phyloP scores from a whole-genome alignment of 2,329 filamentous ascomycete species.

The Cercospora berteroae region DNA sequence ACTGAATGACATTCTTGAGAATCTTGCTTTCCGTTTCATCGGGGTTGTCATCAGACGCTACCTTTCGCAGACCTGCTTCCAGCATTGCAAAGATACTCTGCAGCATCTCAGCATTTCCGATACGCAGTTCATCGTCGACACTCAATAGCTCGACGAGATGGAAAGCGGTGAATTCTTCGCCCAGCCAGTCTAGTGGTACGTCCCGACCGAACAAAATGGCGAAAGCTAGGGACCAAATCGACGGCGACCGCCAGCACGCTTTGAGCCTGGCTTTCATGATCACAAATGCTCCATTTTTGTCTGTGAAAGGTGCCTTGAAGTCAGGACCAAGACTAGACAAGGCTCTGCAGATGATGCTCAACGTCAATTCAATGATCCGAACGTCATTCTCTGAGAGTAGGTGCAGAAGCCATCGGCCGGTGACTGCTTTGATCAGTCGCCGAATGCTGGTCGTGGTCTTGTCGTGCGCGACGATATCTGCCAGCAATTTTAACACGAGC shows the following conservation, averaged over 20 bases:
- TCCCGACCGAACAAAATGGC: conserved; percentile 84
- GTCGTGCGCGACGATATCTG: conserved; percentile 30
- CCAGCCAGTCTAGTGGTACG: conserved; percentile 68
- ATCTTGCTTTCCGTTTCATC: conserved; percentile 52
- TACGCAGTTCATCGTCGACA: conserved; percentile 56
- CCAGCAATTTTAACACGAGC: conserved; percentile 31
- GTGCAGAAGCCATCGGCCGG: conserved; percentile 78
- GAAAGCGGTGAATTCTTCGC: conserved; percentile 70
- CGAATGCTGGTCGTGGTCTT: conserved; percentile 27
- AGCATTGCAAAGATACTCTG: conserved; percentile 83
- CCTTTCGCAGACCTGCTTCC: conserved; percentile 74
- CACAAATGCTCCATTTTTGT: conserved; percentile 82
- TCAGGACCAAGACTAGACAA: conserved; percentile 76
- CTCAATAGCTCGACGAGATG: conserved; percentile 71
- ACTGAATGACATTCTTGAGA: conserved; percentile 73
- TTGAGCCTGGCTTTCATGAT: conserved; percentile 81
- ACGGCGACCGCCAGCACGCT: conserved; percentile 82
- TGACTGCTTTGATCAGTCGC: conserved; percentile 91
- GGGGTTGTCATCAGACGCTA: conserved; percentile 60
- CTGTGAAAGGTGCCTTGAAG: conserved; percentile 82
- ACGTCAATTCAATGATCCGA: conserved; percentile 75
- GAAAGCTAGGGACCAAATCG: conserved; percentile 84
- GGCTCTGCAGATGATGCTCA: conserved; percentile 79
- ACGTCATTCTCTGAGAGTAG: conserved; percentile 83
- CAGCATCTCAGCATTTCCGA: conserved; percentile 75